phyloP scores from a whole-genome alignment of 495 filamentous ascomycete genomes.

The Thermothielavioides terrestris region DNA sequence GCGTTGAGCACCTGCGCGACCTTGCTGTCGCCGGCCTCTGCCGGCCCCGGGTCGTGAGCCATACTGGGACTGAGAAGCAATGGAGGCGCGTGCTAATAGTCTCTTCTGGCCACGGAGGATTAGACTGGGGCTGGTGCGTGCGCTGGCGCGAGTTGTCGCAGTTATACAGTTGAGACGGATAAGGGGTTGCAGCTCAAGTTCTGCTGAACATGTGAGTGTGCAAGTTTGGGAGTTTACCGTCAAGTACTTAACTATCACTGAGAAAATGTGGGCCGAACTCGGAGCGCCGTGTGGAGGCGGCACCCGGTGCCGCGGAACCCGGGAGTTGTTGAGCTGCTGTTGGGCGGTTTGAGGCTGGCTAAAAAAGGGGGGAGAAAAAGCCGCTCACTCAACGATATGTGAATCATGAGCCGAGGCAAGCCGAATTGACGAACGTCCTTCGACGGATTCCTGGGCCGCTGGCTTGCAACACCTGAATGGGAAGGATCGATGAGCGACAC shows the following conservation, averaged over 20 bases:
- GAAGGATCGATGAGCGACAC: too few species aligned
- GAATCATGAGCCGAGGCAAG: too few species aligned
- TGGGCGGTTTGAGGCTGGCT: too few species aligned
- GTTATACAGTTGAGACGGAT: neutral
- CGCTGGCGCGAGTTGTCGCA: neutral
- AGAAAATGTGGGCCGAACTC: slow-evolving; percentile 15
- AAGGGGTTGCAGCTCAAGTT: neutral
- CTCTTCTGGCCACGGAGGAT: slow-evolving; percentile 24
- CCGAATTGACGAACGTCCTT: too few species aligned
- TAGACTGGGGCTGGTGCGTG: neutral
- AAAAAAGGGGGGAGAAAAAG: too few species aligned
- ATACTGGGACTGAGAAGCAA: slow-evolving; percentile 45
- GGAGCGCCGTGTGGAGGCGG: neutral
- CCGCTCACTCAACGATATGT: too few species aligned
- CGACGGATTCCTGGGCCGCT: too few species aligned
- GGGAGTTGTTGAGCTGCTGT: slow-evolving; percentile 2
- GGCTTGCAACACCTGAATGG: too few species aligned
- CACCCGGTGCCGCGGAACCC: neutral
- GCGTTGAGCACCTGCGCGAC: slow-evolving; percentile 1
- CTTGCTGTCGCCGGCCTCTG: slow-evolving; percentile 22
- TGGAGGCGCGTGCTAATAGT: slow-evolving; percentile 44
- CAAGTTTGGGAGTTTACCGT: neutral
- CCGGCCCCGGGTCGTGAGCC: slow-evolving; percentile 21
- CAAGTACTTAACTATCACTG: neutral
- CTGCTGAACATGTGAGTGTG: neutral